Evolutionary conservation across 2,329 filamentous ascomycete species (phyloP).

Genomic region (Coniochaeta sp.): DNA sequence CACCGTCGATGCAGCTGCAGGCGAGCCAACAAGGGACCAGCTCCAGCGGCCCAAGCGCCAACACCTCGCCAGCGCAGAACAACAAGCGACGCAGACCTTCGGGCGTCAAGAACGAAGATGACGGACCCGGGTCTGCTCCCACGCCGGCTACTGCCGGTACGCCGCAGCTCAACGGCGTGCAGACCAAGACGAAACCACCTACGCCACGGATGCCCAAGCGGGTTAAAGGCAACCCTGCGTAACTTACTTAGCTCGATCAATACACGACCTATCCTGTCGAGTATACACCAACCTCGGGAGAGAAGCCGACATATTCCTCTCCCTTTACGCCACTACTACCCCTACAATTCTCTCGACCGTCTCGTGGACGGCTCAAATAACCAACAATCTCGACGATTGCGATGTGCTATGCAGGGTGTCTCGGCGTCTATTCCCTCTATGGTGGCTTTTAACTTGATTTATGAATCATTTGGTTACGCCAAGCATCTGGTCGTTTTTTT

Average conservation of each 20-base stretch:
- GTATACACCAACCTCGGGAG: background rate
- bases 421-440: background rate
- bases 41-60: slow-evolving; percentile 59
- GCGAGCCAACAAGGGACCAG: slow-evolving; percentile 61
- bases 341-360: background rate
- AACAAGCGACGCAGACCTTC: slow-evolving; percentile 53
- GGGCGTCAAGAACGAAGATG: slow-evolving; percentile 50
- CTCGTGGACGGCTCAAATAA: background rate
- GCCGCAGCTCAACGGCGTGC: slow-evolving; percentile 44
- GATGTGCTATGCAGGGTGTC: slow-evolving; percentile 1
- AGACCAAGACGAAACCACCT: slow-evolving; percentile 42
- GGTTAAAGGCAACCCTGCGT: slow-evolving; percentile 35
- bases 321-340: background rate
- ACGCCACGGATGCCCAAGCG: slow-evolving; percentile 51
- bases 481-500: background rate
- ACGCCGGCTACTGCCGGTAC: slow-evolving; percentile 32
- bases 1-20: slow-evolving; percentile 59
- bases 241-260: background rate
- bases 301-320: background rate
- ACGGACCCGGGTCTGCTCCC: slow-evolving; percentile 36
- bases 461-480: background rate
- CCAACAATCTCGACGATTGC: background rate
- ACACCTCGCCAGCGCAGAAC: slow-evolving; percentile 50
- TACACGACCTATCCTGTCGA: background rate
- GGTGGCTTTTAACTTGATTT: background rate